Base-by-base conservation (phyloP, 2,329 filamentous ascomycete genomes). In the Penicillium sp. region DNA sequence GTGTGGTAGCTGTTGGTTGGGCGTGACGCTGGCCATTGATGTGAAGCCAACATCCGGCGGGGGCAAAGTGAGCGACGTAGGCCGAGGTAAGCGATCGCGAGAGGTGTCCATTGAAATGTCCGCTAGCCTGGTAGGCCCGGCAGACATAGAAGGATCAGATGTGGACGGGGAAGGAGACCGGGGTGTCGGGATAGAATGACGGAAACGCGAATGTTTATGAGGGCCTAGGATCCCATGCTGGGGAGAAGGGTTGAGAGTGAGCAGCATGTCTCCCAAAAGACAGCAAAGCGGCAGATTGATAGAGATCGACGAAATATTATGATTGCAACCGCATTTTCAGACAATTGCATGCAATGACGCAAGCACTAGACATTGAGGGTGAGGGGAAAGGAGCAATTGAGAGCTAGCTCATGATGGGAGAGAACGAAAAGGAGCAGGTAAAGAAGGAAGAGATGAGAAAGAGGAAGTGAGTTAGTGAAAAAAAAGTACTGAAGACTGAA, bases 81-180 rank as follows among this genome's bases (percentile, higher is more conserved):
- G 88, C 61, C 86, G 86, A 75, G 90, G 90, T 81, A 91, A 80
- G 70, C 86, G 87, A 78, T 89, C 86, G 77, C 89, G 88, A 76
- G 88, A 85, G 72, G 84, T 86, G 73, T 89, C 88, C 89, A 91
- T 91, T 70, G 76, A 76, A 64, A 79, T 83, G 79, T 73, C 82
- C 84, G 71, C 81, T 81, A 45, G 38, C 53, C 58, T 63, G 26
- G 65, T 60, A 62, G 69, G 67, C 65, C 66, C 48, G 66, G 73
- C 65, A 71, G 69, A 54, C 68, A 67, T 58, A 64, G 73, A 63
- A 73, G 69, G 65, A 70, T 69, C 56, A 73, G 70, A 62, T 69
- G 73, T 60, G 69, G 75, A 66, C 71, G 73, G 65, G 67, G 75
- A 67, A 73, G 79, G 67, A 61, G 70, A 67, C 56, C 66, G 67